A percentile compares a stretch with the other conserved stretches of the same genome.
These are phyloP conservation scores for Sordariomycetes sp. DNA, from an alignment of 2,329 filamentous ascomycete species.

Conservation along the genomic window DNA sequence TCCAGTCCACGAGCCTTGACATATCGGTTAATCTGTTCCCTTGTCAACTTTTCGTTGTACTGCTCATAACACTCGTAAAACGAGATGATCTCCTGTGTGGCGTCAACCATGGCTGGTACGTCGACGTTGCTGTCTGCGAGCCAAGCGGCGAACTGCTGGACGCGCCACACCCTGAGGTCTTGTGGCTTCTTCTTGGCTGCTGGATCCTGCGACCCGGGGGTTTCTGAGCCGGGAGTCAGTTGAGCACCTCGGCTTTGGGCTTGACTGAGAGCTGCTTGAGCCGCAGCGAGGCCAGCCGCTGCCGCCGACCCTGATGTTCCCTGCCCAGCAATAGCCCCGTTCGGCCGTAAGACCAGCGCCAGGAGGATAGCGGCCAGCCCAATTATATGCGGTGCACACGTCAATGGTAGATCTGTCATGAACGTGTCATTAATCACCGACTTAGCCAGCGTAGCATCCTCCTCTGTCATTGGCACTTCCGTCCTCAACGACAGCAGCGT, in stretches of 20 bases:
- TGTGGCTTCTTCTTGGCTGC: conserved; percentile 37
- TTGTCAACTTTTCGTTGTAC: conserved; percentile 50
- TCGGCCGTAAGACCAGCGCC: conserved; percentile 70
- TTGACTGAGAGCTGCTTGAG: conserved; percentile 38
- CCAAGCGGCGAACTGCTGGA: conserved; percentile 64
- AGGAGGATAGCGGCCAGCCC: conserved; percentile 82
- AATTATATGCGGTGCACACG: conserved; percentile 78
- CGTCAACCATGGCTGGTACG: conserved; percentile 77
- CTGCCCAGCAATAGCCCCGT: conserved; percentile 18
- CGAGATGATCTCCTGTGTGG: conserved; percentile 83
- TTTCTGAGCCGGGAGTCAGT: not conserved
- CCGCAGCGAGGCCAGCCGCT: conserved; percentile 36
- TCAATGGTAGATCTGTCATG: conserved; percentile 80
- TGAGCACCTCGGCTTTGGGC: conserved; percentile 20
- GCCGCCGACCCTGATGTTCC: conserved; percentile 17
- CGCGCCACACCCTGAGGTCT: conserved; percentile 51
- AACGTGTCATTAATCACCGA: conserved; percentile 87
- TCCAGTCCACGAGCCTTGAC: conserved; percentile 49
- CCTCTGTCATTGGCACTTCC: conserved; percentile 62
- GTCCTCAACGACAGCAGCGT: conserved; percentile 63
- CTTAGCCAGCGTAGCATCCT: conserved; percentile 70
- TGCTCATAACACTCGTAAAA: conserved; percentile 66
- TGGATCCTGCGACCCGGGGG: not conserved
- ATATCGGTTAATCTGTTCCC: conserved; percentile 50
- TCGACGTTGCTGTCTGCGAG: conserved; percentile 80